Base-by-base conservation (phyloP, 768 basidiomycete species). In the Psilocybe azurescens region DNA sequence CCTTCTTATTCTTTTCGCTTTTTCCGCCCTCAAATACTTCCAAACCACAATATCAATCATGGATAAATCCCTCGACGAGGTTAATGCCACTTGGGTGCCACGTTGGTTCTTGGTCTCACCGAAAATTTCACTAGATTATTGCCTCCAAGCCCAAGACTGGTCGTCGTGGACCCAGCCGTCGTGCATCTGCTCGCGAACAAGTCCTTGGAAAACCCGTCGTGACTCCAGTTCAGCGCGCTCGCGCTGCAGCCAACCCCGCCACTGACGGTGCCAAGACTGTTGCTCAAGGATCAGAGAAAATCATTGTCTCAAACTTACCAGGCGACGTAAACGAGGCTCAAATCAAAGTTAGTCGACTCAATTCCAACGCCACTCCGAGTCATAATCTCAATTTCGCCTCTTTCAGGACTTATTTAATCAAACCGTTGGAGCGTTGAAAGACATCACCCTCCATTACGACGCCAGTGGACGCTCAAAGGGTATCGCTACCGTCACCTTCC, bases 241-340 rank as follows among this genome's bases (percentile, higher is more conserved):
- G 87, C 28, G 76, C 75, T 47, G 70, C 78, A 18, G 84, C 78
- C n/a, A 73, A 78, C 18, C 73, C 77, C 47, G 79, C 77, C 41
- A 75, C 74, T 33, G 62, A 62, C 38, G 13, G 52, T 13, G 77
- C 79, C 18, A 72, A 81, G 38, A 79, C 80, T 36, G 68, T 82
- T 10, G 63, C 82, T 18, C 76, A 83, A 51, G 72, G 80, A 5
- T 83, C 93, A 1, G 89, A 93, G 74, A 99, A 98, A 81, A 96
- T 99, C 67, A 94, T 99, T 69, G 94, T 99, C 58, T 94, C 93
- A 65, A 96, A 96, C 74, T 88, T 99, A 49, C 97, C 97, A 33
- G 72, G 75, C 6, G 97, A 99, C 72, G 97, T 99, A 57, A 97
- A 94, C 67, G 96, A 99, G 74, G 78, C 82, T 16, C 94, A 97